A percentile compares a stretch with the other conserved stretches of the same genome.
Evolutionary conservation across 352 stramenopile species (phyloP).

Genomic region (Phytophthora syringae): DNA sequence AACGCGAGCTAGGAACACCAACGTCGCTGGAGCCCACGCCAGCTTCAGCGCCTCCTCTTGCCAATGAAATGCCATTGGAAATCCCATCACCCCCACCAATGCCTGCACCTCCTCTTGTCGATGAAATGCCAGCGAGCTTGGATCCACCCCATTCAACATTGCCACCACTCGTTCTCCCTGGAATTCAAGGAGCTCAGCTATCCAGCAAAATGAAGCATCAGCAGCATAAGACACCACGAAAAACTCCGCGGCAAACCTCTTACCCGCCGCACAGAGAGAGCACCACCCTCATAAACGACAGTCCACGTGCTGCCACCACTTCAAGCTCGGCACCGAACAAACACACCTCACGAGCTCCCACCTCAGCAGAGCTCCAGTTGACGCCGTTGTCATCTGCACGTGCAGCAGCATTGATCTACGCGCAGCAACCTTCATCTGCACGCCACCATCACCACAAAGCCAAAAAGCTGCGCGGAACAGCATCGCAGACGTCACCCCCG

Average conservation of each 20-base stretch:
- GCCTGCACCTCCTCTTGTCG: neutral
- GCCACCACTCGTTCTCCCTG: slow-evolving; percentile 28
- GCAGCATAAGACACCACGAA: slow-evolving; percentile 16
- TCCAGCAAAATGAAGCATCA: slow-evolving; percentile 11
- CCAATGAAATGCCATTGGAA: neutral
- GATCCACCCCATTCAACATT: slow-evolving; percentile 2
- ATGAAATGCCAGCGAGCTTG: neutral
- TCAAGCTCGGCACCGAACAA: slow-evolving; percentile 13
- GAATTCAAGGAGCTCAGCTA: slow-evolving; percentile 3
- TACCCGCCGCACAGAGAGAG: neutral
- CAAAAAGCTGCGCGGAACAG: slow-evolving; percentile 22
- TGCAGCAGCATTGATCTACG: slow-evolving; percentile 39
- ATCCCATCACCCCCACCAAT: neutral
- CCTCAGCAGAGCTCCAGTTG: slow-evolving; percentile 15
- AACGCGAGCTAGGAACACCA: slow-evolving; percentile 29
- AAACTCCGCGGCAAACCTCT: slow-evolving; percentile 12
- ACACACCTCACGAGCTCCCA: neutral
- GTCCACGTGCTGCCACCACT: slow-evolving; percentile 6
- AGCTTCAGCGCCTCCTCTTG: slow-evolving; percentile 5
- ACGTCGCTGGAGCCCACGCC: neutral
- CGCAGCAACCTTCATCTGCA: slow-evolving; percentile 19
- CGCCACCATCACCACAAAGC: slow-evolving; percentile 24
- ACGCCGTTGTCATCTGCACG: slow-evolving; percentile 39
- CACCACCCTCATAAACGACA: neutral
- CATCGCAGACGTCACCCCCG: slow-evolving; percentile 27